Conservation (phyloP, 2,329 filamentous ascomycete genomes). For the Diplodia sapinea region DNA sequence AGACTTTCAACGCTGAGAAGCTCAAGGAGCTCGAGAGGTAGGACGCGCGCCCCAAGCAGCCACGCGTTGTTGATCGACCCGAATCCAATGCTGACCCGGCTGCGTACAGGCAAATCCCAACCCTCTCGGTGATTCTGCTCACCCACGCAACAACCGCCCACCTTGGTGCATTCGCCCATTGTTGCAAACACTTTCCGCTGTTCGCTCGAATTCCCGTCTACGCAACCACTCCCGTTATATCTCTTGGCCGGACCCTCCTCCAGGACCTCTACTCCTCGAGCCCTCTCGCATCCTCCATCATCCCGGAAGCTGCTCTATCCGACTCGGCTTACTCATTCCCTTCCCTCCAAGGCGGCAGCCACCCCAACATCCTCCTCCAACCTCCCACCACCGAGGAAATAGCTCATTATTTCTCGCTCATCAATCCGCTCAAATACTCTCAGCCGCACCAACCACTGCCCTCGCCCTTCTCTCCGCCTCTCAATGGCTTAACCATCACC, state of each 20-base stretch:
- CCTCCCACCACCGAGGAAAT: conserved; percentile 88
- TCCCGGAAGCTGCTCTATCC: conserved; percentile 74
- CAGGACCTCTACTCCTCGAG: conserved; percentile 93
- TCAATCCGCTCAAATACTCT: conserved; percentile 94
- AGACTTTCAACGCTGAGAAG: conserved; percentile 81
- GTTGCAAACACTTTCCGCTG: conserved; percentile 92
- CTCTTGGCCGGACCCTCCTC: conserved; percentile 85
- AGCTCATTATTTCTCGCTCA: conserved; percentile 85
- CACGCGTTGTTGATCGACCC: neutral
- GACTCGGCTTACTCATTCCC: conserved; percentile 63
- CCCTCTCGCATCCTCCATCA: conserved; percentile 83
- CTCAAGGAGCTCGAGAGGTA: conserved; percentile 91
- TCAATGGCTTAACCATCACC: conserved; percentile 91
- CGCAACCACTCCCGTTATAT: conserved; percentile 90
- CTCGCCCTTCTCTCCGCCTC: conserved; percentile 84
- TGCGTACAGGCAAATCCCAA: conserved; percentile 76
- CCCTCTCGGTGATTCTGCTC: conserved; percentile 88
- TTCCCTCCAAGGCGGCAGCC: conserved; percentile 56
- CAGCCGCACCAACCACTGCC: conserved; percentile 90
- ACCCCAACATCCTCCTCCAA: conserved; percentile 62
- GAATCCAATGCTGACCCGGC: conserved; percentile 16
- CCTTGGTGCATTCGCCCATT: conserved; percentile 91
- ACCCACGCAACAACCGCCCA: conserved; percentile 93
- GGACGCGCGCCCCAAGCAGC: neutral
- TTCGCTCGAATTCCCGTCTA: conserved; percentile 94